Evolutionary conservation across 805 yeast genomes (phyloP).

Genomic region (Suhomyces kilbournensis): DNA sequence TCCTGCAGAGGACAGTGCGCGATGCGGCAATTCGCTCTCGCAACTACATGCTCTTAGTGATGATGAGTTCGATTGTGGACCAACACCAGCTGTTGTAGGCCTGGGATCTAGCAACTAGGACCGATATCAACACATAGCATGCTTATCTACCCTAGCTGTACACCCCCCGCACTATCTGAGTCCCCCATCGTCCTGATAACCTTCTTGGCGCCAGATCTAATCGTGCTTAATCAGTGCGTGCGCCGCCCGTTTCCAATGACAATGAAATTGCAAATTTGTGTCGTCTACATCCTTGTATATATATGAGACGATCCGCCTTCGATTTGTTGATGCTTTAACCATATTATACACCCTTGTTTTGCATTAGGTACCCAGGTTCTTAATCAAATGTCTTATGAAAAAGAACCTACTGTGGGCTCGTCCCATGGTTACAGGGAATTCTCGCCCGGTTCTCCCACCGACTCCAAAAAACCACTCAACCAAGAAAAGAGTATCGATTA

Average conservation of each 20-base stretch:
- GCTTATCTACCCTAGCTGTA: neutral
- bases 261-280: neutral
- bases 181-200: neutral
- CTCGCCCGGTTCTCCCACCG: constrained; percentile 3
- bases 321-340: neutral
- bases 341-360: neutral
- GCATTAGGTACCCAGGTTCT: neutral
- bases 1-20: neutral
- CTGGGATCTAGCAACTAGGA: neutral
- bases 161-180: neutral
- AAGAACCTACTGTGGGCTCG: constrained; percentile 12
- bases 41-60: constrained; percentile 2
- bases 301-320: neutral
- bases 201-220: neutral
- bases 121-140: neutral
- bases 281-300: neutral
- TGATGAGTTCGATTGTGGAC: neutral
- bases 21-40: neutral
- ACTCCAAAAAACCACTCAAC: constrained; percentile 7
- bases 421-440: constrained; percentile 5
- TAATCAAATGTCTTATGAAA: constrained; percentile 9
- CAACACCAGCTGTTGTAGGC: neutral
- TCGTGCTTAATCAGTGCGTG: neutral
- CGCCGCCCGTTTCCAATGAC: neutral
- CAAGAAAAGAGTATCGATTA: constrained; percentile 16